A percentile compares a stretch with the other conserved stretches of the same genome.
Conservation (phyloP, 345 rosid species). For the Citrus cavaleriei region DNA sequence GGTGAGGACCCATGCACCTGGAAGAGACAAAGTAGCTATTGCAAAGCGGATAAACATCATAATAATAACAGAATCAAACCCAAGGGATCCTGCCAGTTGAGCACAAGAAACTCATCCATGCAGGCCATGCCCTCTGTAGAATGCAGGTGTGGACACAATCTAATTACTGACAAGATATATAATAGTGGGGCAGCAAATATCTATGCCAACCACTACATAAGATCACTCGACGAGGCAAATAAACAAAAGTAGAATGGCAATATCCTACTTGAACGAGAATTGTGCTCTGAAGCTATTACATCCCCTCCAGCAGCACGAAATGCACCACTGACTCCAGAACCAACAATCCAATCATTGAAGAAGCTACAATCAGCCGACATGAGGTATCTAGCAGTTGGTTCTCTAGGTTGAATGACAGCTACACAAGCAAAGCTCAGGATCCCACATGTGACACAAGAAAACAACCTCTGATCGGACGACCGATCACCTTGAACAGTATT, state of each 20-base stretch:
- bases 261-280: conserved; percentile 44
- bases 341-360: conserved; percentile 77
- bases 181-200: neutral
- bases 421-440: conserved; percentile 80
- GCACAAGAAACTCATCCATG: neutral
- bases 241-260: conserved; percentile 4
- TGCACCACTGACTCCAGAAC: conserved; percentile 44
- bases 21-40: neutral
- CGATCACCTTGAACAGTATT: conserved; percentile 36
- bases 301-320: conserved; percentile 23
- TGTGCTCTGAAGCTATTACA: conserved; percentile 26
- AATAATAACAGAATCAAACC: neutral
- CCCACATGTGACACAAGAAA: conserved; percentile 92
- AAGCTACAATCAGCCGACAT: conserved; percentile 93
- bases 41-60: neutral
- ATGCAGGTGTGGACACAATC: neutral
- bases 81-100: neutral
- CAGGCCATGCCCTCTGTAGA: neutral
- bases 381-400: conserved; percentile 75
- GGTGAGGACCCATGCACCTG: neutral
- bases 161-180: neutral
- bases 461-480: conserved; percentile 82
- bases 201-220: neutral
- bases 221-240: neutral
- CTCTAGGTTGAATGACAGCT: conserved; percentile 82